phyloP scores from a whole-genome alignment of 768 basidiomycete genomes.

The Leccinum barrowsii region DNA sequence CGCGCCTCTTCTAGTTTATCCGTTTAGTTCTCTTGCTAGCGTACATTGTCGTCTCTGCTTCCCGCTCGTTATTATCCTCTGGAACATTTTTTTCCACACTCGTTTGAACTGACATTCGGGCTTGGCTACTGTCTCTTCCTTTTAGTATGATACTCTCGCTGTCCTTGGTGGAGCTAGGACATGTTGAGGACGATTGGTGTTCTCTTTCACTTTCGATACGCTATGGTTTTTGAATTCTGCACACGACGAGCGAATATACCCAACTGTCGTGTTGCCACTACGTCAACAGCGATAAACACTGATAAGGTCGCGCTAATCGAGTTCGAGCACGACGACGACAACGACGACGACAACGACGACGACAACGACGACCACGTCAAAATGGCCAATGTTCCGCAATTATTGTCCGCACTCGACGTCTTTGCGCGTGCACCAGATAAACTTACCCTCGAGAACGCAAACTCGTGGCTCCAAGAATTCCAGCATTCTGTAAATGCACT shows the following conservation, averaged over 20 bases:
- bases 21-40: constrained; percentile 38
- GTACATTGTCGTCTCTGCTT: constrained; percentile 39
- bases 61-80: constrained; percentile 29
- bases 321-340: constrained; percentile 6
- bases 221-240: constrained; percentile 13
- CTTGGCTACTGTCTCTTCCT: constrained; percentile 42
- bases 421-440: constrained; percentile 83
- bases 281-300: constrained; percentile 32
- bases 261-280: constrained; percentile 33
- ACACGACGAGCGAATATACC: constrained; percentile 30
- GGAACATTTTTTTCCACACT: constrained; percentile 50
- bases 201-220: constrained; percentile 7
- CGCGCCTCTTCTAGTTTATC: constrained; percentile 36
- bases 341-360: constrained; percentile 13
- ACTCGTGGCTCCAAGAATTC: constrained; percentile 96
- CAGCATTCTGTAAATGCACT: constrained; percentile 96
- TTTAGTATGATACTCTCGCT: constrained; percentile 47
- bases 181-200: constrained; percentile 24
- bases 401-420: constrained; percentile 75
- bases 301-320: constrained; percentile 13
- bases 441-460: constrained; percentile 77
- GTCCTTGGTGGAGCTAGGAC: constrained; percentile 33
- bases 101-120: constrained; percentile 56
- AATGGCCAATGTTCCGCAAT: constrained; percentile 69
- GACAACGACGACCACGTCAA: constrained; percentile 13